phyloP scores from a whole-genome alignment of 2,329 filamentous ascomycete species.

The Ascochyta clinopodiicola region DNA sequence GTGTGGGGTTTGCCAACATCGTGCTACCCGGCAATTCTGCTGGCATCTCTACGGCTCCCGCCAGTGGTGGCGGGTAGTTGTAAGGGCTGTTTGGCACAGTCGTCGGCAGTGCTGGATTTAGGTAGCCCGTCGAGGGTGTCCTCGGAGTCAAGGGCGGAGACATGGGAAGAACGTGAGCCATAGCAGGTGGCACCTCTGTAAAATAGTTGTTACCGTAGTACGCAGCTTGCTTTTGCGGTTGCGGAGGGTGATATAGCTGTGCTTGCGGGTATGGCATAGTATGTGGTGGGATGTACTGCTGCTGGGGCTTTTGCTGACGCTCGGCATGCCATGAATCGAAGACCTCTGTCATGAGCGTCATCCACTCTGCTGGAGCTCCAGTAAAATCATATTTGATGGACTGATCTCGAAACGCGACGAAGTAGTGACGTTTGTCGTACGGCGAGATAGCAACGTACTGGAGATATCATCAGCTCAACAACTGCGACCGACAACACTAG shows the following conservation, averaged over 20 bases:
- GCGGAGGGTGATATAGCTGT: conserved; percentile 9
- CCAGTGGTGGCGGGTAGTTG: conserved; percentile 16
- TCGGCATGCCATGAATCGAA: conserved; percentile 40
- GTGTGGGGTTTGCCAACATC: conserved; percentile 16
- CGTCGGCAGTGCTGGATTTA: conserved; percentile 17
- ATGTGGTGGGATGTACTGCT: conserved; percentile 5
- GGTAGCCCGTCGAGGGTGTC: conserved; percentile 16
- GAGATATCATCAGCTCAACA: not conserved
- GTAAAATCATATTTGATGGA: conserved; percentile 45
- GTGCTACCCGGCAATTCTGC: conserved; percentile 25
- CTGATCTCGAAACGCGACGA: conserved; percentile 40
- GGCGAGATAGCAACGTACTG: conserved; percentile 46
- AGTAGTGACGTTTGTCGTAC: conserved; percentile 43
- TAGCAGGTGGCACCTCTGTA: not conserved
- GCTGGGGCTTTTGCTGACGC: conserved; percentile 27
- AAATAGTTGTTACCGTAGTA: conserved; percentile 14
- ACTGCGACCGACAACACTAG: not conserved
- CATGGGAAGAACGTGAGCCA: conserved; percentile 7
- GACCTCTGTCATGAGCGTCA: conserved; percentile 43
- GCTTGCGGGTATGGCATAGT: conserved; percentile 11
- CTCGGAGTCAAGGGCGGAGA: conserved; percentile 27
- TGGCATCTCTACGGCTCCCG: conserved; percentile 26
- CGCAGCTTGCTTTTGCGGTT: conserved; percentile 14
- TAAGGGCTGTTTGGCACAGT: conserved; percentile 14
- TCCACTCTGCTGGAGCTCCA: conserved; percentile 41